Evolutionary conservation across 1,284 basidiomycete genomes (phyloP).

Genomic region (Microbotryum intermedium): DNA sequence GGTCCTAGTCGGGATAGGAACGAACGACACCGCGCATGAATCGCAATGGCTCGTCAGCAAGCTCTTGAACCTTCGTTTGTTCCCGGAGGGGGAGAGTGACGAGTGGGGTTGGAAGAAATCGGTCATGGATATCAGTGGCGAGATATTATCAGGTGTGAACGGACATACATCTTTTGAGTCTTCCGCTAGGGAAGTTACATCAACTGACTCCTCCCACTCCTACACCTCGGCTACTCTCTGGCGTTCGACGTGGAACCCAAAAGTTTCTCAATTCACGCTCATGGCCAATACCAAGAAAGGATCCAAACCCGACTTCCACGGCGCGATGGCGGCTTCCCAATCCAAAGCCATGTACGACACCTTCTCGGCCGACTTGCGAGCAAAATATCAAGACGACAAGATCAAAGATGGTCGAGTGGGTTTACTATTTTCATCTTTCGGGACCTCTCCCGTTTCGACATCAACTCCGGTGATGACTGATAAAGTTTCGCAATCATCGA

Average conservation of each 20-base stretch:
- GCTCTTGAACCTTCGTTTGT: constrained; percentile 19
- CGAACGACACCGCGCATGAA: constrained; percentile 18
- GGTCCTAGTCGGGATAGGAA: constrained; percentile 17
- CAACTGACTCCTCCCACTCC: neutral
- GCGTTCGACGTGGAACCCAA: no score
- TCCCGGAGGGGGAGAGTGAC: constrained; percentile 19
- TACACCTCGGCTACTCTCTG: neutral
- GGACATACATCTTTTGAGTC: neutral
- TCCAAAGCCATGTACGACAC: constrained; percentile 20
- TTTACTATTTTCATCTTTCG: neutral
- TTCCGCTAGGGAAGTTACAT: no score
- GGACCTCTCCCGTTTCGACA: no score
- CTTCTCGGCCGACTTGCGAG: constrained; percentile 21
- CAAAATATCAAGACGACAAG: constrained; percentile 19
- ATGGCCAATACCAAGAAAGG: constrained; percentile 28
- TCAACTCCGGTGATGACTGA: neutral
- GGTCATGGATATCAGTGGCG: constrained; percentile 16
- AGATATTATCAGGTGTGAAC: constrained; percentile 22
- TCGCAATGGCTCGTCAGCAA: constrained; percentile 17
- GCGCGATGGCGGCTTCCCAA: constrained; percentile 22
- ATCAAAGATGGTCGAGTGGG: constrained; percentile 28
- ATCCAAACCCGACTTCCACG: constrained; percentile 33
- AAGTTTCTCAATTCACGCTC: constrained; percentile 32
- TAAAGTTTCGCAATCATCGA: neutral
- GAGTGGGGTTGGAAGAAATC: constrained; percentile 29